These are phyloP conservation scores for Groenewaldozyma auringiensis DNA, from an alignment of 1,139 yeast genomes.

Conservation along the genomic window DNA sequence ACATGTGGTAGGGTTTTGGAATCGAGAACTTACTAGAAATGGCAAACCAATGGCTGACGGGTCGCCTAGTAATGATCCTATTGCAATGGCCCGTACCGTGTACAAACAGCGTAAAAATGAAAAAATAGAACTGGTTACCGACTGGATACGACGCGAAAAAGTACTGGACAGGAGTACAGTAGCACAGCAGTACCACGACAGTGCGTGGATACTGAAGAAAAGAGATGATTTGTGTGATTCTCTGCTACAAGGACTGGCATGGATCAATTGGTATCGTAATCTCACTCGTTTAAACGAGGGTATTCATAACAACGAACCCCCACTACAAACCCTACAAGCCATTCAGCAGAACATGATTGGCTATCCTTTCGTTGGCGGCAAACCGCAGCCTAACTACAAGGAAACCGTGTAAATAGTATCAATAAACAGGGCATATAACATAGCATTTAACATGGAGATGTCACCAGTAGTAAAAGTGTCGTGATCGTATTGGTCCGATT, in stretches of 20 bases:
- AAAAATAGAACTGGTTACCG: slow-evolving; percentile 17
- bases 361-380: neutral
- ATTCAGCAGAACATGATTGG: neutral
- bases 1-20: slow-evolving; percentile 26
- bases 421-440: too few species aligned
- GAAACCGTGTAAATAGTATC: neutral
- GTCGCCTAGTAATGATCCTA: slow-evolving; percentile 8
- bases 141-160: slow-evolving; percentile 6
- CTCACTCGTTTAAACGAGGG: slow-evolving; percentile 2
- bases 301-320: neutral
- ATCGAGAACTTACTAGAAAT: slow-evolving; percentile 15
- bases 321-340: neutral
- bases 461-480: too few species aligned
- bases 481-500: too few species aligned
- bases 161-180: neutral
- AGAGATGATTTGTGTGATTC: slow-evolving; percentile 61
- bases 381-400: neutral
- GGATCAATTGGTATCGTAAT: slow-evolving; percentile 42
- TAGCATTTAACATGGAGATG: too few species aligned
- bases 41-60: neutral
- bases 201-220: slow-evolving; percentile 17
- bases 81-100: slow-evolving; percentile 9
- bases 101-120: slow-evolving; percentile 15
- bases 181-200: neutral
- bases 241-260: slow-evolving; percentile 48